Percentiles rank a stretch among this genome's conserved stretches.
Evolutionary conservation across 2,329 filamentous ascomycete genomes (phyloP).

Genomic region (Venturia aucupariae): DNA sequence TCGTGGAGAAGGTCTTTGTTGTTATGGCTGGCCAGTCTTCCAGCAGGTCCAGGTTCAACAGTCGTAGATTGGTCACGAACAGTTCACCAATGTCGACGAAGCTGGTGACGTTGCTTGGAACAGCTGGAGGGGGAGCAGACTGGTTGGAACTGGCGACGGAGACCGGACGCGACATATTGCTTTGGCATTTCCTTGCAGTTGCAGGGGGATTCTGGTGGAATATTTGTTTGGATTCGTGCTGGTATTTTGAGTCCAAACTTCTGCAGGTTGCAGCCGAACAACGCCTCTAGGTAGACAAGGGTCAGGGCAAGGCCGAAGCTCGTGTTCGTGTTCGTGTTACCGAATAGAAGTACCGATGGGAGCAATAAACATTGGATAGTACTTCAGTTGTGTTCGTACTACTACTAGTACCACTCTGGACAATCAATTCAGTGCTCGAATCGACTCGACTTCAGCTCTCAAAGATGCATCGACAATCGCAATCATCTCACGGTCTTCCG

Average conservation of each 20-base stretch:
- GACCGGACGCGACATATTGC: constrained; percentile 16
- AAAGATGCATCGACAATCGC: not conserved
- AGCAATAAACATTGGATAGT: too few species aligned
- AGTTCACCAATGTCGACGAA: constrained; percentile 45
- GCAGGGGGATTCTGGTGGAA: not conserved
- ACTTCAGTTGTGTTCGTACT: too few species aligned
- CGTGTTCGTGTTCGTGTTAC: too few species aligned
- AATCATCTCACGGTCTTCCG: not conserved
- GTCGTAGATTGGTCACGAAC: constrained; percentile 74
- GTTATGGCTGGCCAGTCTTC: constrained; percentile 75
- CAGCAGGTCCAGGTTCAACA: constrained; percentile 68
- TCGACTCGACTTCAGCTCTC: too few species aligned
- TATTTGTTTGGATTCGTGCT: constrained; percentile 7
- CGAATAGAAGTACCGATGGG: too few species aligned
- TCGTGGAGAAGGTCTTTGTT: constrained; percentile 57
- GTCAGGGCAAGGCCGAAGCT: not conserved
- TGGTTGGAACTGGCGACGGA: constrained; percentile 12
- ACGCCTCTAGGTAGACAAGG: not conserved
- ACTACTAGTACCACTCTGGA: too few species aligned
- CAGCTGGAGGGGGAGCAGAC: not conserved
- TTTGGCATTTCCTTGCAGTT: not conserved
- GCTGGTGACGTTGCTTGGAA: constrained; percentile 19
- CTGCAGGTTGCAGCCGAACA: not conserved
- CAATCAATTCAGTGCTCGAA: too few species aligned
- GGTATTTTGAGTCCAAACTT: not conserved